Conservation (phyloP, 1,284 basidiomycete species). For the Rhodotorula sp. region DNA sequence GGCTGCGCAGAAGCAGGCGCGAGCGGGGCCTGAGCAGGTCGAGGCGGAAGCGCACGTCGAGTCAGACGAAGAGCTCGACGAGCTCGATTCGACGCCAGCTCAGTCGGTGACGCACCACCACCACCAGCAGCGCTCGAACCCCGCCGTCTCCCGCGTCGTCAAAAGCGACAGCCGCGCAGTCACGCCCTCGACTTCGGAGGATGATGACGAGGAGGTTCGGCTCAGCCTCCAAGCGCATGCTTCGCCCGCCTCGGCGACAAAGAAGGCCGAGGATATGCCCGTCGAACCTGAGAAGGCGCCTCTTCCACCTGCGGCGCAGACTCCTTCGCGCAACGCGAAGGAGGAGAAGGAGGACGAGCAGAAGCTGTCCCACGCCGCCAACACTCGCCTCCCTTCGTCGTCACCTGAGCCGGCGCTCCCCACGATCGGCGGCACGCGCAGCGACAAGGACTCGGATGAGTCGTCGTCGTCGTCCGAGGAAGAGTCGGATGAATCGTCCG, state of each 20-base stretch:
- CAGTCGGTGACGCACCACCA: not conserved
- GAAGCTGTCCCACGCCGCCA: slow-evolving; percentile 2
- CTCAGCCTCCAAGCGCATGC: not conserved
- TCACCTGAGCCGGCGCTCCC: slow-evolving; percentile 27
- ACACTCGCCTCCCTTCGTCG: slow-evolving; percentile 16
- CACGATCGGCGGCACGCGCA: slow-evolving; percentile 16
- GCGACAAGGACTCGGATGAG: slow-evolving; percentile 7
- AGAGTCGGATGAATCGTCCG: not conserved
- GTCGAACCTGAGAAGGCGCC: slow-evolving; percentile 1
- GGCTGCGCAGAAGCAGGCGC: not conserved
- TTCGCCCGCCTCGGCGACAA: not conserved
- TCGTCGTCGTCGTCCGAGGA: slow-evolving; percentile 11
- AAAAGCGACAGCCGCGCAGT: not conserved
- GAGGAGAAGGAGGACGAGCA: not conserved
- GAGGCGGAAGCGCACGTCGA: not conserved
- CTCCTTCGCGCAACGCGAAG: not conserved
- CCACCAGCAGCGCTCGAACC: not conserved
- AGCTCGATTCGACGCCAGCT: slow-evolving; percentile 4
- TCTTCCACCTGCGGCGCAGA: slow-evolving; percentile 15
- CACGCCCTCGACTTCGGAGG: not conserved
- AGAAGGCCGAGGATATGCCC: not conserved
- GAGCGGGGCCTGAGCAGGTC: not conserved
- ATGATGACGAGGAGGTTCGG: not conserved
- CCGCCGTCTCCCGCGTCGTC: not conserved
- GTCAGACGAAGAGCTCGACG: not conserved